Evolutionary conservation across 495 filamentous ascomycete species (phyloP), one percentile per base, ranked within the genome.

Genomic region (Cryomyces antarcticus): DNA sequence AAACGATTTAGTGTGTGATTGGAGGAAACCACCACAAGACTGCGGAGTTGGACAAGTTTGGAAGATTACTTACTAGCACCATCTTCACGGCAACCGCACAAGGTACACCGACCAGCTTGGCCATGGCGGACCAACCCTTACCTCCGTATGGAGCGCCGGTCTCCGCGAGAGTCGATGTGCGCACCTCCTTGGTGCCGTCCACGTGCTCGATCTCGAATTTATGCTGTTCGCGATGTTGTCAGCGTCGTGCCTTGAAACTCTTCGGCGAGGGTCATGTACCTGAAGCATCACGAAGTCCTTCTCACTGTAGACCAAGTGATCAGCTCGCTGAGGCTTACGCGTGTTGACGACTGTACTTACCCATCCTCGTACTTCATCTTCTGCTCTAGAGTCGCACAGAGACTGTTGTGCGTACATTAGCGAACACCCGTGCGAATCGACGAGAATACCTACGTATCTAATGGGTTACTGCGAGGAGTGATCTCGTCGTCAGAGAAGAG

Each of bases 151-250:
- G 77, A 52, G 76, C 76, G 52, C 89, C 88, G 57, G 93, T 93
- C 57, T 92, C 88, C 60, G 68, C 69, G 6, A 95, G 71, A 9
- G 87, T 95, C 34, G 72, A 79, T 6, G 82, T 86, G 37, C 75
- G 68, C 33, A 72, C 82, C 69, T 93, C 78, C 57, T 73, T 62
- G 44, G 57, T 65, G 47, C 78, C 78, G 53, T 94, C 82, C 57
- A 73, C 72, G 56, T 78, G 61, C 68, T 94, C 80, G 52, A 95
- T 82, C 57, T 78, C 78, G 58, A 94, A 95, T 58, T 80, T 84
- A 71, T 97, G 89, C 65, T 92, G 84, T 34, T 24, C 17, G 17
- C 17, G 17, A 24, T 2, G 17, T 36, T 13, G 12, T 36, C 9
- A 94, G 73, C 71, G 89, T 82, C 33, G 12, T 10, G 9, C 9